Evolutionary conservation across 768 basidiomycete genomes (phyloP), one percentile per base, ranked within the genome.

Genomic region (Melanogaster broomeanus): DNA sequence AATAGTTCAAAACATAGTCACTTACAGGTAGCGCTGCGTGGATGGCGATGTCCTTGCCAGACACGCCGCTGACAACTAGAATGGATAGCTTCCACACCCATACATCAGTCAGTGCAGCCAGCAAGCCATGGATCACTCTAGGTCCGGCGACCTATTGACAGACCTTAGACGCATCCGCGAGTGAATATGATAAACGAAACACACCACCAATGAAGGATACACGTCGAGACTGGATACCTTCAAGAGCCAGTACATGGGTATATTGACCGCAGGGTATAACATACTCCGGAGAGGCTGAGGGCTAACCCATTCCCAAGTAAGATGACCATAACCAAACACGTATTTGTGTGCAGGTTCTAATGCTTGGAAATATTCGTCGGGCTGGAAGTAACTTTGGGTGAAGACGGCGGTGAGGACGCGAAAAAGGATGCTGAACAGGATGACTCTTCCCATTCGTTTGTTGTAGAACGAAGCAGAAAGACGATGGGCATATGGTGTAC

Each of bases 281-380:
- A 92, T 80, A 62, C 87, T 90, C 46, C 93, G 82, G 61, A 94
- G 85, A 6, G 92, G 90, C 13, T 66, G 67, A 19, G 77, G 71
- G 44, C 78, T 71, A 39, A 80, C 72, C 97, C 97, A 99, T 74
- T 99, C 97, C 97, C 97, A 99, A 21, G 95, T 98, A 37, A 93
- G 75, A 58, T 86, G 79, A 2, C 94, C 96, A 70, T 93, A 93
- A 41, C 94, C 93, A 66, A 92, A 98, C 44, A 97, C 91, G 38
- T 85, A 71, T 49, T 77, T 78, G 67, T 98, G 90, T 0, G 97
- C 97, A 41, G 91, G 88, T 65, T 99, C 97, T 39, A 98, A 78
- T 6, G 93, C 82, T 65, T 99, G 97, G 61, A 88, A 98, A 69
- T 90, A 96, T 70, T 98, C 97, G 69, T 99, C 97, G 9, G 97